Evolutionary conservation across 768 basidiomycete species (phyloP), one percentile per base, ranked within the genome.

Genomic region (Mycena sanguinolenta): DNA sequence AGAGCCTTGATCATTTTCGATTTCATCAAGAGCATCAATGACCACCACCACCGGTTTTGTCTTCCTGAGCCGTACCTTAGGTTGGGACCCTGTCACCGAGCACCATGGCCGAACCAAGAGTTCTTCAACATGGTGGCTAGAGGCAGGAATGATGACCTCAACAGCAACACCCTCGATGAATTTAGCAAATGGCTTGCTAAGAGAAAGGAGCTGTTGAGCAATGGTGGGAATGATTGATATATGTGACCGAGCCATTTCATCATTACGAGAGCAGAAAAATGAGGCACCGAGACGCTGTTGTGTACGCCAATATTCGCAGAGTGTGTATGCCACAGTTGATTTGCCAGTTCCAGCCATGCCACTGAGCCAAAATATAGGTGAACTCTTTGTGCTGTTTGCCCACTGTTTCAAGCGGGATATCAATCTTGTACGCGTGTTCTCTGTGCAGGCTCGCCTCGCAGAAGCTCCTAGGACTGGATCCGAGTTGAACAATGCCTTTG

Each of bases 241-340:
- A 3, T 49, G 28, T 46, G 46, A 50, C 4, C 61, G 46, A 4
- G 59, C 12, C 59, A 46, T 16, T 21, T 46, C 42, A 12, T 60
- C 25, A 32, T 60, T 60, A 19, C 59, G 59, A 28, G 59, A 42
- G 42, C 59, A 60, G 44, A 60, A 60, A 60, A n/a, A 60, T 16
- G 59, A 60, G 27, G 59, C 59, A 2, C 27, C 59, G 17, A 60
- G 16, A 25, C 23, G 36, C 21, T 46, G 21, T 34, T 25, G 49
- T 9, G 12, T 3, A 25, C 49, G 49, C 23, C 25, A 50, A 25
- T 16, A 12, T 13, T 50, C n/a, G 49, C 49, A 50, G 10, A 50
- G 23, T 3, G 49, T 50, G 49, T 52, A 49, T 12, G 49, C 49
- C 25, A 50, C 10, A 14, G 49, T 50, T 12, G 49, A 50, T 25